A percentile compares a stretch with the other conserved stretches of the same genome.
Conservation (phyloP, 2,329 filamentous ascomycete species). For the Xylariomycetidae sp. region DNA sequence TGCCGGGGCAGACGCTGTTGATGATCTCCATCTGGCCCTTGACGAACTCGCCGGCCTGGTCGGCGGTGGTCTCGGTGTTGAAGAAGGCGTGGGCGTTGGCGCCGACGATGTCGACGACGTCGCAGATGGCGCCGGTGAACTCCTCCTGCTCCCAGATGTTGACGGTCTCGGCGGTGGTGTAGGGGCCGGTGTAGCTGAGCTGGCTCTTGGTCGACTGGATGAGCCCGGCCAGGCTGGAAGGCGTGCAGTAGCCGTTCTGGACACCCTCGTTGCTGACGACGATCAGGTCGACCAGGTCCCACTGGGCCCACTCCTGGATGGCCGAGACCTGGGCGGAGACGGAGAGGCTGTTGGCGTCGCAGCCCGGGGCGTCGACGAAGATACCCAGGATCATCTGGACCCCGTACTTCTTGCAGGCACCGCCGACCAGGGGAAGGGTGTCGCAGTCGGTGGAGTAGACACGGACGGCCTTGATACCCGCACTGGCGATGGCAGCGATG, state of each 20-base stretch:
- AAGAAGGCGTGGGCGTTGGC: slow-evolving; percentile 94
- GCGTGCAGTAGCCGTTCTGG: slow-evolving; percentile 64
- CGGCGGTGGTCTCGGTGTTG: slow-evolving; percentile 61
- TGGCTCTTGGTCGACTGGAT: slow-evolving; percentile 59
- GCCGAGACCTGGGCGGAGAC: slow-evolving; percentile 68
- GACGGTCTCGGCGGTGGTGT: slow-evolving; percentile 84
- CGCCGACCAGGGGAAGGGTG: slow-evolving; percentile 69
- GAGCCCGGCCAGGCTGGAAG: slow-evolving; percentile 60
- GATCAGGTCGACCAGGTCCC: slow-evolving; percentile 70
- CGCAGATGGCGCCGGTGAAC: slow-evolving; percentile 57
- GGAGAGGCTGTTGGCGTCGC: slow-evolving; percentile 50
- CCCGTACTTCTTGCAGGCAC: slow-evolving; percentile 58
- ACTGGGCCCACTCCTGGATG: slow-evolving; percentile 67
- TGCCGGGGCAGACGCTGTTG: slow-evolving; percentile 60
- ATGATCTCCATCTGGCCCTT: slow-evolving; percentile 66
- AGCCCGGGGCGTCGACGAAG: slow-evolving; percentile 66
- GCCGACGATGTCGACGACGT: slow-evolving; percentile 68
- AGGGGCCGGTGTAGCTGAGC: slow-evolving; percentile 67
- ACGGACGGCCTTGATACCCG: slow-evolving; percentile 67
- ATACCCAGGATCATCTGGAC: slow-evolving; percentile 81
- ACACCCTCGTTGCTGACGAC: slow-evolving; percentile 90
- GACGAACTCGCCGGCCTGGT: slow-evolving; percentile 70
- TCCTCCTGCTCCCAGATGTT: slow-evolving; percentile 65
- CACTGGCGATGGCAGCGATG: slow-evolving; percentile 53
- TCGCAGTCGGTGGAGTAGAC: slow-evolving; percentile 91